Base-by-base conservation (phyloP, 2,329 filamentous ascomycete genomes). In the Leptodontidium sp. region DNA sequence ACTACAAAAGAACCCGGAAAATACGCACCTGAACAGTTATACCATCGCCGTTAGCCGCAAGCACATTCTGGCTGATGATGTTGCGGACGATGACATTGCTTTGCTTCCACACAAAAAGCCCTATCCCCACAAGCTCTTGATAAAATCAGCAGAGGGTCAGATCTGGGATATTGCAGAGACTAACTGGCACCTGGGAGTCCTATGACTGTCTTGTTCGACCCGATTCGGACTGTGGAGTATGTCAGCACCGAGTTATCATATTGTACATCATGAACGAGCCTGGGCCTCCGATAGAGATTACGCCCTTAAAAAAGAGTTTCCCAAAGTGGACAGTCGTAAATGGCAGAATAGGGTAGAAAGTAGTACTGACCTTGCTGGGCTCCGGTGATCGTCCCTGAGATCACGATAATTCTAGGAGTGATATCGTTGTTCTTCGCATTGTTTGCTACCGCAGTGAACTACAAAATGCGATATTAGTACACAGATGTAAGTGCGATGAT, bases 1-100 rank as follows among this genome's bases (percentile, higher is more conserved):
- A 32, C 29, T 32, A 32, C 1, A 32, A 32, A 32, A 32, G 6
- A 32, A 6, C 29, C 29, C 29, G 6, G 38, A 8, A 0, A 11
- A 76, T 81, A 1, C 81, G 79, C 1, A 76, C 74, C 70, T 87
- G 81, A 2, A 87, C 80, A 1, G 82, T 82, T 64, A 89, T 81
- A 49, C 84, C 82, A 75, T 89, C 87, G 47, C 84, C 84, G 52
- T 74, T 72, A 40, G 81, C 78, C 9, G 80, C 77, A 7, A 81
- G 79, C 1, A 87, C 83, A 67, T 86, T 84, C 69, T 80, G 76
- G 70, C 87, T 82, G 71, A 84, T 84, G 47, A 89, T 76, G 78
- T 89, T 88, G 58, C 84, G 84, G 61, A 89, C 75, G 66, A 89
- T 87, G 61, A 88, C 86, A 71, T 89, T 88, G 67, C 75, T 81